phyloP scores from a whole-genome alignment of 1,284 basidiomycete species.

The Rhodotorula glutinis region DNA sequence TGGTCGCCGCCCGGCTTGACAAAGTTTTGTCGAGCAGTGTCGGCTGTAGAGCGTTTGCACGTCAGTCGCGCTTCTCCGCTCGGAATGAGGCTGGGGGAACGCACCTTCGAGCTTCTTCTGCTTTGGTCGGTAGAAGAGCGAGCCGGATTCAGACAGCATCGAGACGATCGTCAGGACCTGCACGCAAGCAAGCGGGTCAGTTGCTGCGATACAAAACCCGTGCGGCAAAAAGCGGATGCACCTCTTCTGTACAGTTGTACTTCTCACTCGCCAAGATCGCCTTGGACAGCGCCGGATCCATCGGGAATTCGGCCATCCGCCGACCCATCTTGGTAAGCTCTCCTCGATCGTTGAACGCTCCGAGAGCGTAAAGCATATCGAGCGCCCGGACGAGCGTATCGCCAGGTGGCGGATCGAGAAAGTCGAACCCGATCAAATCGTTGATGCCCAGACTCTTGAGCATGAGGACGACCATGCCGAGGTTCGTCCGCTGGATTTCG shows the following conservation, averaged over 20 bases:
- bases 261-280: conserved; percentile 92
- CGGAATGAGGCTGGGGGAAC: neutral
- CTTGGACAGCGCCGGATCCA: conserved; percentile 93
- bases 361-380: conserved; percentile 90
- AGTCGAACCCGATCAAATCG: conserved; percentile 62
- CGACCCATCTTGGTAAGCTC: conserved; percentile 94
- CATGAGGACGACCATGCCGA: conserved; percentile 58
- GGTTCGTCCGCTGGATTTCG: conserved; percentile 57
- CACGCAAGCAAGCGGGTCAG: neutral
- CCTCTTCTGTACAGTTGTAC: conserved; percentile 92
- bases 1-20: conserved; percentile 94
- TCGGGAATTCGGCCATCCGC: conserved; percentile 96
- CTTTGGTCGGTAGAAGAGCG: conserved; percentile 94
- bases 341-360: conserved; percentile 91
- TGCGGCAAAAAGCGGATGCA: neutral
- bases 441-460: conserved; percentile 63
- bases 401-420: conserved; percentile 69
- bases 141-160: conserved; percentile 93
- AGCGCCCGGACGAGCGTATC: conserved; percentile 97
- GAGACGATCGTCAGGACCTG: conserved; percentile 86
- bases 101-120: conserved; percentile 58
- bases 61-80: neutral
- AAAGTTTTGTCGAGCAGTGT: conserved; percentile 95
- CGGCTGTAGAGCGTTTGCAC: conserved; percentile 64
- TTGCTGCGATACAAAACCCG: neutral